Evolutionary conservation across 2,329 filamentous ascomycete genomes (phyloP), one percentile per base, ranked within the genome.

Genomic region (Clarireedia hainanense): DNA sequence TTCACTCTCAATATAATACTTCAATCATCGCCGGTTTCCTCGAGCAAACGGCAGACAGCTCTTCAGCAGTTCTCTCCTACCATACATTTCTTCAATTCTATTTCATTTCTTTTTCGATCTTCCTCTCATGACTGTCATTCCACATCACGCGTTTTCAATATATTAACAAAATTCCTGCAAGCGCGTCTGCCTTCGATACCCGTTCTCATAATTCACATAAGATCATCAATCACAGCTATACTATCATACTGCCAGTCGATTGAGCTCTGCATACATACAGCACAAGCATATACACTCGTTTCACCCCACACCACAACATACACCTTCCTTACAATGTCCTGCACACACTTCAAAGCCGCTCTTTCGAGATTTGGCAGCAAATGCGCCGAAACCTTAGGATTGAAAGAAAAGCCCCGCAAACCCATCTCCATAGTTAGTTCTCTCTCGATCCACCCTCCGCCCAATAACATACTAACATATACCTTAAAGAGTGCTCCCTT

Each of bases 401-500:
- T 60, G 2, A 64, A 58, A 55, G 17, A 50, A 39, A 64, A 63
- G 51, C 24, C 53, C 10, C 52, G 45, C 2, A 60, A 60, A 46
- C 37, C 52, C 34, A 47, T 63, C 17, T 54, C 59, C 6, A 64
- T 64, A 34, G 62, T 63, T 48, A 17, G 52, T 39, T 12, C 30
- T 34, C 23, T 10, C 7, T 6, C 27, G 3, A 1, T 17, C 7
- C 6, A 39, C 3, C 9, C 23, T 15, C 4, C 17, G 6, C 12
- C 3, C 46, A 7, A n/a, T 26, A 27, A 17, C 36, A 48, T n/a
- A 57, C 69, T 68, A 61, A 70, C 60, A 47, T 10, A 15, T 24
- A 45, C n/a, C 14, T n/a, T 12, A 47, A 58, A 83, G 80, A 83
- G 80, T 50, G 75, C 75, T 9, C 81, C 81, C 0, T 84, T 80